Percentiles rank a stretch among this genome's conserved stretches.
Evolutionary conservation across 345 rosid species (phyloP).

Genomic region (Hirschfeldia incana): DNA sequence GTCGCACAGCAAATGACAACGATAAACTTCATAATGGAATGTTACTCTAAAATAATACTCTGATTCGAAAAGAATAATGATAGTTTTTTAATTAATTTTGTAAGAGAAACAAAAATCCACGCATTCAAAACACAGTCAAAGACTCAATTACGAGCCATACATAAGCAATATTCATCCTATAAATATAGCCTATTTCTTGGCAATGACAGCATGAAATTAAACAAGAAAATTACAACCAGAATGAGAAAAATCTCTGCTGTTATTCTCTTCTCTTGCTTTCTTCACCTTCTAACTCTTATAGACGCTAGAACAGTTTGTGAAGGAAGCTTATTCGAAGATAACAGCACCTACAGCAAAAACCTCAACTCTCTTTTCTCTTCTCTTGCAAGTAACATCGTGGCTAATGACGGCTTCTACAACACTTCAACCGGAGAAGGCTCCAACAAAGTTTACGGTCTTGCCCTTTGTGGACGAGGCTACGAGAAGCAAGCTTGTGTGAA

Average conservation of each 20-base stretch:
- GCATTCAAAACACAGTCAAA: too few species aligned
- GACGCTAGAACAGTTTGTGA: constrained; percentile 20
- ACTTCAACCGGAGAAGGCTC: constrained; percentile 20
- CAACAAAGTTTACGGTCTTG: constrained; percentile 28
- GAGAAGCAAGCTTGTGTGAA: constrained; percentile 6
- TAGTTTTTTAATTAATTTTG: too few species aligned
- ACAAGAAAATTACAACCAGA: background rate
- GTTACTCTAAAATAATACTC: too few species aligned
- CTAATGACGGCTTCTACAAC: constrained; percentile 32
- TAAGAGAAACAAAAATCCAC: too few species aligned
- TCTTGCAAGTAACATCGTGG: constrained; percentile 5
- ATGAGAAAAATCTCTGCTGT: background rate
- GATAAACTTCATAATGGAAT: too few species aligned
- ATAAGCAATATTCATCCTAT: background rate
- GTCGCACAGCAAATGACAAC: too few species aligned
- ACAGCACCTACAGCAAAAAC: constrained; percentile 14
- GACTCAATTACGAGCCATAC: background rate
- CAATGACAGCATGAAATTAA: background rate
- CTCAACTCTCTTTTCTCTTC: constrained; percentile 25
- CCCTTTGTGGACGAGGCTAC: constrained; percentile 31
- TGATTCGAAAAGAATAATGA: too few species aligned
- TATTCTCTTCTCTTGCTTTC: constrained; percentile 1
- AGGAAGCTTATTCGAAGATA: constrained; percentile 6
- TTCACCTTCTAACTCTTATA: constrained; percentile 1
- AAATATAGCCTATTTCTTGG: background rate